Evolutionary conservation across 2,329 filamentous ascomycete species (phyloP).

Genomic region (Microdochium nivale): DNA sequence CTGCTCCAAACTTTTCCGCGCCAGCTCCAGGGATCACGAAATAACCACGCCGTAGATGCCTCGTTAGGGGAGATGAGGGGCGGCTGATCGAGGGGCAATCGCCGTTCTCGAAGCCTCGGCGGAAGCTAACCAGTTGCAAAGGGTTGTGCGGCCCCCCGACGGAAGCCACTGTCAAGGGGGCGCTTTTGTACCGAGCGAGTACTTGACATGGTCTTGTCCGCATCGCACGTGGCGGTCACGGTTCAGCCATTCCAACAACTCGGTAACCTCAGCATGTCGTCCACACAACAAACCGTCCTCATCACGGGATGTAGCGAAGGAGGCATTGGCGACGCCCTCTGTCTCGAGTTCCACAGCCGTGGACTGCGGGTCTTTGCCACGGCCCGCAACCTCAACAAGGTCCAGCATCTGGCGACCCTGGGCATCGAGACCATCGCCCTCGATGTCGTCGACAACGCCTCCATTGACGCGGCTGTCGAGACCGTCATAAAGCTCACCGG

Average conservation of each 20-base stretch:
- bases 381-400: slow-evolving; percentile 23
- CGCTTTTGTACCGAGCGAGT: too few relatives aligned
- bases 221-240: too few relatives aligned
- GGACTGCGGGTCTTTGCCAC: slow-evolving; percentile 32
- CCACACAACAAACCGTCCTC: slow-evolving; percentile 14
- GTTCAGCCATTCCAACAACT: too few relatives aligned
- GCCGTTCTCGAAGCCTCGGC: too few relatives aligned
- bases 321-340: slow-evolving; percentile 30
- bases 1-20: not conserved
- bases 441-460: slow-evolving; percentile 27
- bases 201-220: too few relatives aligned
- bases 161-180: too few relatives aligned
- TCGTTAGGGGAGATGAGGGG: not conserved
- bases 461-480: slow-evolving; percentile 20
- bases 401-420: slow-evolving; percentile 18
- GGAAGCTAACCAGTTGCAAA: too few relatives aligned
- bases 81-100: too few relatives aligned
- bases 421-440: slow-evolving; percentile 28
- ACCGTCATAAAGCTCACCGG: slow-evolving; percentile 22
- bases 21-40: not conserved
- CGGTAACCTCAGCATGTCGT: not conserved
- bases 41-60: not conserved
- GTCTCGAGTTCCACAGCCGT: slow-evolving; percentile 24
- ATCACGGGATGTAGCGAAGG: slow-evolving; percentile 29
- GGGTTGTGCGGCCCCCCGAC: too few relatives aligned